Conservation (phyloP, 75 land plant genomes). For the Chamaecyparis obtusa region DNA sequence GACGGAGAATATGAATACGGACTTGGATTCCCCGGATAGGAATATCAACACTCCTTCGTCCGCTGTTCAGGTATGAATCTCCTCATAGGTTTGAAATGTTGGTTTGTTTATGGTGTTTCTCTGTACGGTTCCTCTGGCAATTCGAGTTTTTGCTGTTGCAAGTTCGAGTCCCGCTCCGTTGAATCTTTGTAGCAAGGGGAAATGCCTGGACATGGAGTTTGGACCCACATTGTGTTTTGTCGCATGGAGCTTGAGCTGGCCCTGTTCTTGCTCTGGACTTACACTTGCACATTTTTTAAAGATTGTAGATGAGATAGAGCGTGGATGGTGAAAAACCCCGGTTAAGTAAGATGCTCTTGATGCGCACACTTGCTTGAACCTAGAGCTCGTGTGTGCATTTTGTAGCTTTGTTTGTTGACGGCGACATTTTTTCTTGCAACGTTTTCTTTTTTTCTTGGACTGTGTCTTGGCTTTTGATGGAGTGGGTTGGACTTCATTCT, state of each 20-base stretch:
- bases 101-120: not conserved
- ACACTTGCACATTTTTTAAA: not conserved
- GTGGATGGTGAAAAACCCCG: not conserved
- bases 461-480: not conserved
- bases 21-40: conserved; percentile 8
- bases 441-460: not conserved
- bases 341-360: not conserved
- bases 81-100: not conserved
- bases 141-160: not conserved
- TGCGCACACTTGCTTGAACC: not conserved
- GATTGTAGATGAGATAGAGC: not conserved
- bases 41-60: conserved; percentile 3
- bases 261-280: not conserved
- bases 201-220: not conserved
- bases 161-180: not conserved
- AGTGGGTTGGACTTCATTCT: not conserved
- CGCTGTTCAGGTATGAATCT: conserved; percentile 1
- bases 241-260: not conserved
- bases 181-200: not conserved
- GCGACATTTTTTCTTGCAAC: not conserved
- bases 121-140: not conserved
- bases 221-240: not conserved
- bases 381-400: too few relatives aligned
- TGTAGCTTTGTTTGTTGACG: not conserved
- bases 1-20: not conserved